Evolutionary conservation across 2,329 filamentous ascomycete species (phyloP).

Genomic region (Talaromyces sp.): DNA sequence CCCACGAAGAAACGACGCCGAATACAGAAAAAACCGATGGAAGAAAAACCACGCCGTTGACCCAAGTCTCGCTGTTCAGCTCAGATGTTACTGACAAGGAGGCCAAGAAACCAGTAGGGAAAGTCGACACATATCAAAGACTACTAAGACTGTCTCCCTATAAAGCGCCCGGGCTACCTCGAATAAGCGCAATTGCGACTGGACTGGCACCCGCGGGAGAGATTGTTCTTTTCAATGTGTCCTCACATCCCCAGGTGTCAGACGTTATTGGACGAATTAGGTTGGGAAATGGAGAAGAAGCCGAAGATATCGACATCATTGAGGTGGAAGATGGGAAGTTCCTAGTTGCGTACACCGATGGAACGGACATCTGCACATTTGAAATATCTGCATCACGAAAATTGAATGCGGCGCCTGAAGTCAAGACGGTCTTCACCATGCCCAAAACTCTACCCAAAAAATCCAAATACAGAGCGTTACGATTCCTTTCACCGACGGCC

Average conservation of each 20-base stretch:
- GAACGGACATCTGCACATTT: constrained; percentile 69
- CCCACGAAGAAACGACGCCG: constrained; percentile 21
- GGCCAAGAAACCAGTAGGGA: constrained; percentile 30
- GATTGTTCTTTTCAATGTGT: constrained; percentile 74
- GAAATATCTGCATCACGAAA: constrained; percentile 54
- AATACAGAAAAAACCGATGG: constrained; percentile 24
- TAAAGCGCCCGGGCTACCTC: constrained; percentile 51
- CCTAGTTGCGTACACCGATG: constrained; percentile 74
- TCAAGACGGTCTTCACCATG: constrained; percentile 39
- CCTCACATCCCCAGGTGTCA: constrained; percentile 48
- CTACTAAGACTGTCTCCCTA: constrained; percentile 57
- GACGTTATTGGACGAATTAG: constrained; percentile 56
- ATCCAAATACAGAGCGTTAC: constrained; percentile 54
- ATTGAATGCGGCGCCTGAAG: constrained; percentile 38
- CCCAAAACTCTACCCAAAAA: constrained; percentile 37
- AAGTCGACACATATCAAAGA: constrained; percentile 59
- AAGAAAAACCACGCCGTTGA: constrained; percentile 44
- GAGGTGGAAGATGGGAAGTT: constrained; percentile 48
- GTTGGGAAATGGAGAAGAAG: constrained; percentile 52
- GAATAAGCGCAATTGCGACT: constrained; percentile 75
- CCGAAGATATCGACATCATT: constrained; percentile 46
- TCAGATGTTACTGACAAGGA: constrained; percentile 27
- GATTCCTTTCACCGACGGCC: constrained; percentile 54
- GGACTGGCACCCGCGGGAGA: constrained; percentile 73
- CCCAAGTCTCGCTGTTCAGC: constrained; percentile 53